Base-by-base conservation (phyloP, 257 asterid genomes). In the Anisodus tanguticus region DNA sequence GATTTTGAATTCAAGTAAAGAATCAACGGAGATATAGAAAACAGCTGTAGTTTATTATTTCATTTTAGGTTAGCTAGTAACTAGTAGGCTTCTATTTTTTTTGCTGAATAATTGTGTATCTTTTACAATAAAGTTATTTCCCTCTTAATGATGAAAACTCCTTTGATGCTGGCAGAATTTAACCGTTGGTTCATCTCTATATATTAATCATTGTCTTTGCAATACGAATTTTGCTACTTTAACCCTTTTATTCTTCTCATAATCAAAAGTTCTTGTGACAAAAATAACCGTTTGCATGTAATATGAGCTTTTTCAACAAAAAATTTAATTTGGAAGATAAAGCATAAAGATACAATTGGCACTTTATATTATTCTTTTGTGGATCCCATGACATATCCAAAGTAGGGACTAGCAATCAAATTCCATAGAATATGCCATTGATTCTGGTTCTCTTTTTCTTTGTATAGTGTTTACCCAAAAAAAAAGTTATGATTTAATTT, bases 391-490 rank as follows among this genome's bases (percentile, higher is more conserved):
- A 12, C 13, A 51, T 70, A 70, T 76, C 45, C 12, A 49, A 51
- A 76, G 63, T 76, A 51, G 45, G 81, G 81, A 51, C 22, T 22
- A 51, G 3, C 12, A 15, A 74, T 49, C 19, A 76, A 76, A 12
- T 11, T 51, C 22, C 81, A 49, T 49, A 74, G 43, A 49, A 19
- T 49, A 47, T 47, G 60, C 80, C 80, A 22, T 19, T 6, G 11
- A 74, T 74, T 74, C 16, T 74, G 80, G 10, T 22, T 19, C 80
- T 74, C 59, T 68, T 68, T 68, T 67, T 37, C 76, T 35, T 12
- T 66, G n/a, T 67, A n/a, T 67, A 35, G 49, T 31, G 35, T 31
- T 31, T 31, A 31, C 35, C 1, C 0, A 31, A 31, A 31, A 31
- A 31, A 31, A 31, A 1, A 31, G n/a, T n/a, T n/a, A n/a, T n/a